Evolutionary conservation across 192 early-diverging fungal genomes (phyloP).

Genomic region (Lobosporangium transversale): DNA sequence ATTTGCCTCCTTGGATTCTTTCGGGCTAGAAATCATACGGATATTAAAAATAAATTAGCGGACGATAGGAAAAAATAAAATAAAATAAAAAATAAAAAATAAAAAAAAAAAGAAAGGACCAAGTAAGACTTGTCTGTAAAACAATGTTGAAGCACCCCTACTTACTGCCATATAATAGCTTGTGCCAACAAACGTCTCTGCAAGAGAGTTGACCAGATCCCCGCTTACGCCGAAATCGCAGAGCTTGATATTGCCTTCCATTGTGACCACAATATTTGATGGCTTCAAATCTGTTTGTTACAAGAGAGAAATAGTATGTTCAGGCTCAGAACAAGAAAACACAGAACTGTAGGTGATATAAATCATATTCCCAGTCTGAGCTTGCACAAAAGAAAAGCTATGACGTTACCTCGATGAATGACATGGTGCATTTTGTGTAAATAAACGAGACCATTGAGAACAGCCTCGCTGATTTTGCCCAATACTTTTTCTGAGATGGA

Average conservation of each 20-base stretch:
- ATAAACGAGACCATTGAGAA: slow-evolving; percentile 92
- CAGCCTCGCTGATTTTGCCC: slow-evolving; percentile 90
- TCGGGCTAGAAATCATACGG: slow-evolving; percentile 90
- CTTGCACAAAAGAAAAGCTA: too few relatives aligned
- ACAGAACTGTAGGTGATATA: too few relatives aligned
- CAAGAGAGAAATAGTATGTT: neutral
- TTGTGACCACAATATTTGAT: slow-evolving; percentile 94
- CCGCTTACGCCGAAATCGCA: slow-evolving; percentile 98
- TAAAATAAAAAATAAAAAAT: neutral
- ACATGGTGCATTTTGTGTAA: slow-evolving; percentile 82
- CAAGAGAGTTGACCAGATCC: slow-evolving; percentile 86
- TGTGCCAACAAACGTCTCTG: slow-evolving; percentile 96
- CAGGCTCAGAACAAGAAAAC: too few relatives aligned
- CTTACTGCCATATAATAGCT: slow-evolving; percentile 95
- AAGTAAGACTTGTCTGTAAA: too few relatives aligned
- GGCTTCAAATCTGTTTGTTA: slow-evolving; percentile 58
- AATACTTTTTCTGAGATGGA: slow-evolving; percentile 88
- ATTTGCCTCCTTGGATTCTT: slow-evolving; percentile 89
- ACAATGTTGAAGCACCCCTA: too few relatives aligned
- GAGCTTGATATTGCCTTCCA: slow-evolving; percentile 91
- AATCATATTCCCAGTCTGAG: too few relatives aligned
- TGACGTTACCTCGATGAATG: slow-evolving; percentile 91
- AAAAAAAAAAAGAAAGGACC: neutral
- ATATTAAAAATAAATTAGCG: neutral
- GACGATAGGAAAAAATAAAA: neutral